phyloP scores from a whole-genome alignment of 2,329 filamentous ascomycete genomes.

The Neofusicoccum ribis region DNA sequence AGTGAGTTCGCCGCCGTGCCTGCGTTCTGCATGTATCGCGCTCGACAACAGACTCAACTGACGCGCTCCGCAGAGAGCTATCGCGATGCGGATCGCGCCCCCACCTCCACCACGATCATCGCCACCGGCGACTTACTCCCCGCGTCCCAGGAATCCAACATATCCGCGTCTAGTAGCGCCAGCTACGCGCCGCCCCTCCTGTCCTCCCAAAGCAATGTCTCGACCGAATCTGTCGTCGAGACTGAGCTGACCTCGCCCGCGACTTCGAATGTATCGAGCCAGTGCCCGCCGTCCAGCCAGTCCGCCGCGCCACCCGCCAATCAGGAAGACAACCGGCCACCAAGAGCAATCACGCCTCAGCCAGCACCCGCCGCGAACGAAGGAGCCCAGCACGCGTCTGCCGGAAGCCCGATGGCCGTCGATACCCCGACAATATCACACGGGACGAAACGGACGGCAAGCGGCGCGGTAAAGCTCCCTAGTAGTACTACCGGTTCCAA shows the following conservation, averaged over 20 bases:
- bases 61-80: constrained; percentile 9
- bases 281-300: constrained; percentile 52
- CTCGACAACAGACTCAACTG: background rate
- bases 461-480: constrained; percentile 64
- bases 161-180: constrained; percentile 37
- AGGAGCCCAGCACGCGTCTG: constrained; percentile 31
- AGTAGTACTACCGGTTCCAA: constrained; percentile 18
- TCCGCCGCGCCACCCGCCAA: constrained; percentile 21
- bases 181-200: constrained; percentile 29
- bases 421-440: constrained; percentile 41
- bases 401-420: constrained; percentile 41
- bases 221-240: constrained; percentile 31
- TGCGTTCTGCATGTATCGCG: background rate
- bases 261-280: constrained; percentile 43
- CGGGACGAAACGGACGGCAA: constrained; percentile 73
- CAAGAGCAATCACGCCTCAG: constrained; percentile 28
- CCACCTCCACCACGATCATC: background rate
- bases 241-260: constrained; percentile 32
- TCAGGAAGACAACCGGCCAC: background rate
- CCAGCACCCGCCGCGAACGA: constrained; percentile 29
- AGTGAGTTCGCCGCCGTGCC: constrained; percentile 1
- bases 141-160: constrained; percentile 31
- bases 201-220: constrained; percentile 36
- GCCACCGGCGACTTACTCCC: constrained; percentile 4
- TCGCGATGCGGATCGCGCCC: background rate